A percentile compares a stretch with the other conserved stretches of the same genome.
Conservation (phyloP, 257 asterid species). For the Linderniella brevidens region DNA sequence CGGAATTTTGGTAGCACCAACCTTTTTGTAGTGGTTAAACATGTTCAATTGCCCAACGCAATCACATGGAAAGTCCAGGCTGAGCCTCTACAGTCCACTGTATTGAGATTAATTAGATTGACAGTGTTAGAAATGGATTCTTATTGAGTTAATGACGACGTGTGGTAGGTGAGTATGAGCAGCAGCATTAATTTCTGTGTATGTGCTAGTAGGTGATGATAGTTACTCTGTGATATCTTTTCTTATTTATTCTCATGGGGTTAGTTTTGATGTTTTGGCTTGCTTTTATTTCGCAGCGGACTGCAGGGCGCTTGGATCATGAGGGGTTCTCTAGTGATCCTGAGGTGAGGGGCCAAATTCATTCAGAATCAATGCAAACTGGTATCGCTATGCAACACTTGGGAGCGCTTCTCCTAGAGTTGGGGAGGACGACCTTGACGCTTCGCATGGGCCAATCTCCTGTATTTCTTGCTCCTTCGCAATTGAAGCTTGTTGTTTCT, state of each 20-base stretch:
- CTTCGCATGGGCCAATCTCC: conserved; percentile 76
- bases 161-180: too few species aligned
- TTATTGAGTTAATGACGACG: too few species aligned
- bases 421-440: conserved; percentile 84
- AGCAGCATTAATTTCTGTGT: too few species aligned
- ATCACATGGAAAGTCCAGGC: too few species aligned
- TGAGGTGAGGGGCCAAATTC: conserved; percentile 54
- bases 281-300: conserved; percentile 47
- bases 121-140: too few species aligned
- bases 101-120: too few species aligned
- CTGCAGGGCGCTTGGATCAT: conserved; percentile 60
- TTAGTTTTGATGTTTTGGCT: too few species aligned
- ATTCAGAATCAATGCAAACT: conserved; percentile 40
- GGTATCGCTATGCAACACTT: conserved; percentile 89
- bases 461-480: conserved; percentile 28
- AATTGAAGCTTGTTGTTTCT: conserved; percentile 1
- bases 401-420: conserved; percentile 82
- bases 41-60: too few species aligned
- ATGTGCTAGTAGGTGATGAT: too few species aligned
- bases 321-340: conserved; percentile 55
- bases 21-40: too few species aligned
- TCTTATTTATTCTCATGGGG: conserved; percentile 20
- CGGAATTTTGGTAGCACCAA: too few species aligned
- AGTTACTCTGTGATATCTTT: background rate
- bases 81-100: too few species aligned